Evolutionary conservation across 2,329 filamentous ascomycete genomes (phyloP).

Genomic region (Calonectria honghensis): DNA sequence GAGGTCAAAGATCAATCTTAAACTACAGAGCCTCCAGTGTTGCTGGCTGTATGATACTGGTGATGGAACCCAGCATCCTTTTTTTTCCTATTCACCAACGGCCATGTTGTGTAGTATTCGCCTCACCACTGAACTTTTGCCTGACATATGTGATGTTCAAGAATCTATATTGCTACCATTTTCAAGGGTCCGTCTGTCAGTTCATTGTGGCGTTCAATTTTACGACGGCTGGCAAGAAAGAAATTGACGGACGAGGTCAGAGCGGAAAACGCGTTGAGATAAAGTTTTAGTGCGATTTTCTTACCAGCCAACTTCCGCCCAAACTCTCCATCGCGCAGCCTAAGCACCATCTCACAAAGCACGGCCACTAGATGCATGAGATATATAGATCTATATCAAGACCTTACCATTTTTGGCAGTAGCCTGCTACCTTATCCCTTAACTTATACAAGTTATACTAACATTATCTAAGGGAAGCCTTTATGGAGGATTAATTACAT

Average conservation of each 20-base stretch:
- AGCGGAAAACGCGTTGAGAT: background rate
- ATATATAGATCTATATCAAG: background rate
- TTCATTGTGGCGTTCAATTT: background rate
- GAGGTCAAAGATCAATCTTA: background rate
- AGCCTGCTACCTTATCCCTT: background rate
- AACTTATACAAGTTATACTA: background rate
- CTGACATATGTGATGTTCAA: background rate
- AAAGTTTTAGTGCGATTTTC: background rate
- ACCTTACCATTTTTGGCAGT: too few species aligned
- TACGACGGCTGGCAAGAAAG: background rate
- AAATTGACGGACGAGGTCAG: background rate
- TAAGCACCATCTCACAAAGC: background rate
- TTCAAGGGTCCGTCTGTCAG: background rate
- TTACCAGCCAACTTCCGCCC: background rate
- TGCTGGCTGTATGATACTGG: background rate
- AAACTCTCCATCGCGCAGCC: background rate
- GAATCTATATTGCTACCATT: too few species aligned
- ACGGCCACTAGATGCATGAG: background rate
- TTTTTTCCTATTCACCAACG: background rate
- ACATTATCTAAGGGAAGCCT: background rate
- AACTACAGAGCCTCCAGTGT: background rate
- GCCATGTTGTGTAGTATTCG: background rate
- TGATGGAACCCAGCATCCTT: background rate
- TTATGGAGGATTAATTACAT: background rate
- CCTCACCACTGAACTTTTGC: background rate